Percentiles rank a stretch among this genome's conserved stretches.
Evolutionary conservation across 306 rosid genomes (phyloP).

Genomic region (Quercus parvula): DNA sequence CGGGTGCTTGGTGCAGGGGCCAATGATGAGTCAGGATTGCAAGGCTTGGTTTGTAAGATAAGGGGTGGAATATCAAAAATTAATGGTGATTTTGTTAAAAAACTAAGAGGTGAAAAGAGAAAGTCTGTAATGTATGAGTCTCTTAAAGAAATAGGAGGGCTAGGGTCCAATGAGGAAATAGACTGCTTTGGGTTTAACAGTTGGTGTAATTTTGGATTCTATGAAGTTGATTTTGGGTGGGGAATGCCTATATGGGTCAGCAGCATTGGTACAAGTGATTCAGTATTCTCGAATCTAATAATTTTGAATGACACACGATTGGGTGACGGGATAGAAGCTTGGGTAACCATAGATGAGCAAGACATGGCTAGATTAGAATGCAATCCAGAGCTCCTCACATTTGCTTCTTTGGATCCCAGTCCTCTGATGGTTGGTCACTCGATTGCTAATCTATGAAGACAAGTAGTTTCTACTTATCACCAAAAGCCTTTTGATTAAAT

Average conservation of each 20-base stretch:
- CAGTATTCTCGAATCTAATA: constrained; percentile 19
- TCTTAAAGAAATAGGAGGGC: constrained; percentile 5
- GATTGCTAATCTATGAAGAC: neutral
- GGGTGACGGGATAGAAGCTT: constrained; percentile 35
- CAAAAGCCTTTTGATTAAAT: no score
- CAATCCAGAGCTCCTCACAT: constrained; percentile 8
- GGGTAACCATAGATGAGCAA: constrained; percentile 27
- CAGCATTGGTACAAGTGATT: constrained; percentile 12
- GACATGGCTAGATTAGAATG: constrained; percentile 21
- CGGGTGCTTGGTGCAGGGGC: neutral
- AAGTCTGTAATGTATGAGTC: constrained; percentile 2
- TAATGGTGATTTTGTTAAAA: constrained; percentile 10
- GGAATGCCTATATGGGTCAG: constrained; percentile 38
- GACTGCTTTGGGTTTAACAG: constrained; percentile 37
- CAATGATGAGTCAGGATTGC: neutral
- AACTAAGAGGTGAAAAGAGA: constrained; percentile 12
- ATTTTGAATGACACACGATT: constrained; percentile 20
- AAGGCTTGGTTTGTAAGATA: constrained; percentile 9
- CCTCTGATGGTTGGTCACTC: neutral
- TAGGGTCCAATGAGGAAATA: neutral
- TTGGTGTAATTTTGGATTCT: constrained; percentile 34
- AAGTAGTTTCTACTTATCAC: no score
- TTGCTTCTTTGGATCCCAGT: constrained; percentile 27
- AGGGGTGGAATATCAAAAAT: constrained; percentile 20
- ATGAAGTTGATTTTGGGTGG: constrained; percentile 38